These are phyloP conservation scores for Castanea crenata DNA, from an alignment of 306 rosid genomes.

Conservation along the genomic window DNA sequence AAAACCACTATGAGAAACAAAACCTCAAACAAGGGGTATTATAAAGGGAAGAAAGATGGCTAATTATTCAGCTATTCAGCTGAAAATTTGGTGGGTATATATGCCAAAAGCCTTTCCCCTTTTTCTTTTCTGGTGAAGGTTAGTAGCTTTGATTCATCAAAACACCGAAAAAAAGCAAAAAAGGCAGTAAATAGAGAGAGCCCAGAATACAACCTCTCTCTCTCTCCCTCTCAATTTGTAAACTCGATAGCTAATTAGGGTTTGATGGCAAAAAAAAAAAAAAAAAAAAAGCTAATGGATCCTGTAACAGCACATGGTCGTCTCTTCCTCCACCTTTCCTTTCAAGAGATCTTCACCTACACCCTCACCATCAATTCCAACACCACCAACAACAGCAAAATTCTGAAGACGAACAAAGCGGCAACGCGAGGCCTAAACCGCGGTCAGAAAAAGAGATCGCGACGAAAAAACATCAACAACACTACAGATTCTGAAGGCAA, in stretches of 20 bases:
- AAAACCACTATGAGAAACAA: neutral
- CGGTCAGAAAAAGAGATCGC: constrained; percentile 62
- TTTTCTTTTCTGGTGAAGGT: constrained; percentile 21
- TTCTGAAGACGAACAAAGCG: constrained; percentile 56
- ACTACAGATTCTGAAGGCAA: constrained; percentile 24
- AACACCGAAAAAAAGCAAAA: constrained; percentile 1
- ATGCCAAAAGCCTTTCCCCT: neutral
- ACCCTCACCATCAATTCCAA: constrained; percentile 67
- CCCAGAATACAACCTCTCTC: neutral
- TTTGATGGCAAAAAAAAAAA: constrained; percentile 6
- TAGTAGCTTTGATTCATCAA: constrained; percentile 26
- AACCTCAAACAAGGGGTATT: neutral
- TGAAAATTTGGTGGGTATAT: constrained; percentile 31
- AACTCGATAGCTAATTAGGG: constrained; percentile 5
- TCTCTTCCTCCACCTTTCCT: constrained; percentile 80
- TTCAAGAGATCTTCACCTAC: constrained; percentile 76
- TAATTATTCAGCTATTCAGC: constrained; percentile 28
- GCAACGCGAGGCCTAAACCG: constrained; percentile 38
- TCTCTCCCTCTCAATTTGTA: constrained; percentile 10
- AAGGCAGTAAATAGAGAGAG: constrained; percentile 2
- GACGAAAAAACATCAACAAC: constrained; percentile 28
- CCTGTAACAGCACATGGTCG: constrained; percentile 86
- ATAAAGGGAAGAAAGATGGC: constrained; percentile 8
- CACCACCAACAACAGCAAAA: constrained; percentile 42
- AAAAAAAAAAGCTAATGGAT: constrained; percentile 55